Evolutionary conservation across 805 yeast species (phyloP).

Genomic region (Metschnikowia lachancei): DNA sequence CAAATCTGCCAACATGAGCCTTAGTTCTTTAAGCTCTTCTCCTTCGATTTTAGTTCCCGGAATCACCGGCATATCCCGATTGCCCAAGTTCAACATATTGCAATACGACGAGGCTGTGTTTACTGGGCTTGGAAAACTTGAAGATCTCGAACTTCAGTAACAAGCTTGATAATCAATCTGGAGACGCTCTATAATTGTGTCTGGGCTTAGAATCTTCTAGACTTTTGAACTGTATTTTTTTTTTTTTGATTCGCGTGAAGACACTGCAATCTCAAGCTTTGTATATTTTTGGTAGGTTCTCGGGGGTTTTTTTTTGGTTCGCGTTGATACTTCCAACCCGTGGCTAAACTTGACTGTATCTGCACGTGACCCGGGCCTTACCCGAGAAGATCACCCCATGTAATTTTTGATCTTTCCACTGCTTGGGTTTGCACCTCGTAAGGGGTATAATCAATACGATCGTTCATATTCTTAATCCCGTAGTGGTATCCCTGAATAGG

Average conservation of each 20-base stretch:
- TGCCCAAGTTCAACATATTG: constrained; percentile 37
- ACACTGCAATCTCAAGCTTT: background rate
- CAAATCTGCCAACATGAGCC: constrained; percentile 63
- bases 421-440: background rate
- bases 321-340: constrained; percentile 6
- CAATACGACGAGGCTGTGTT: background rate
- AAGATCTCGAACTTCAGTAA: background rate
- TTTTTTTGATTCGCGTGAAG: background rate
- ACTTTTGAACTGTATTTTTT: background rate
- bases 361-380: constrained; percentile 10
- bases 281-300: background rate
- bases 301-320: constrained; percentile 2
- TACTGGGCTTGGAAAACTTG: background rate
- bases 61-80: constrained; percentile 69
- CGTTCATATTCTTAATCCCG: constrained; percentile 27
- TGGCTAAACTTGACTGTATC: background rate
- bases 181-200: background rate
- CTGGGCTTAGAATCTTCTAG: background rate
- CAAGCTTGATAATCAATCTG: background rate
- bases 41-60: constrained; percentile 83
- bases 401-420: constrained; percentile 10
- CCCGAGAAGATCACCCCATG: constrained; percentile 11
- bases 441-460: constrained; percentile 11
- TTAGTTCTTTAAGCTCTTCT: constrained; percentile 64
- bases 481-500: constrained; percentile 34